phyloP scores from a whole-genome alignment of 805 yeast species.

The Candida sithepensis region DNA sequence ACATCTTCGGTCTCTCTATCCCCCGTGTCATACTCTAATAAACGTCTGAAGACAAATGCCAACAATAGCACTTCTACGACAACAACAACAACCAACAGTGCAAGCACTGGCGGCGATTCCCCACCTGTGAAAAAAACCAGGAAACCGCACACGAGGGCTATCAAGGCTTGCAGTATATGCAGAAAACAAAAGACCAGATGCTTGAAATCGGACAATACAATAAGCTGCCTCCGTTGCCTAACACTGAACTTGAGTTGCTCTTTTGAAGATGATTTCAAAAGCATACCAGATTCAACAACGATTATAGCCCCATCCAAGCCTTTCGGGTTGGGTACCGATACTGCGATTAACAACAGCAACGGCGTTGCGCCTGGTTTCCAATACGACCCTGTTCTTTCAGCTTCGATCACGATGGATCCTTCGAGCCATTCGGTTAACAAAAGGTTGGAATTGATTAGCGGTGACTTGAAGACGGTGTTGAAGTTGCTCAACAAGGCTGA shows the following conservation, averaged over 20 bases:
- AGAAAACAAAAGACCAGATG: constrained; percentile 47
- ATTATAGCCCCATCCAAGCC: not conserved
- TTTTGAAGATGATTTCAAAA: constrained; percentile 33
- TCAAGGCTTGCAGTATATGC: constrained; percentile 32
- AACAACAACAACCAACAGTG: constrained; percentile 1
- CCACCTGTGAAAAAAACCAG: constrained; percentile 11
- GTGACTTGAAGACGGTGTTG: constrained; percentile 12
- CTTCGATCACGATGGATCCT: not conserved
- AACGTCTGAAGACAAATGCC: not conserved
- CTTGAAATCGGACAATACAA: constrained; percentile 46
- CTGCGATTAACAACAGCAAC: not conserved
- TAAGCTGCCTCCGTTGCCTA: constrained; percentile 56
- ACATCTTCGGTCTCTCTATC: not conserved
- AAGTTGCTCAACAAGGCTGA: constrained; percentile 7
- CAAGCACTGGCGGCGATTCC: too few relatives aligned
- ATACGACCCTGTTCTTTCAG: not conserved
- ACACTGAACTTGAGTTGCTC: constrained; percentile 52
- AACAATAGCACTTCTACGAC: too few relatives aligned
- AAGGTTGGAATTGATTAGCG: constrained; percentile 7
- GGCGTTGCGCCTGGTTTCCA: not conserved
- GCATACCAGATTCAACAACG: not conserved
- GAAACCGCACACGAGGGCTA: constrained; percentile 21
- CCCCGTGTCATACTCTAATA: not conserved
- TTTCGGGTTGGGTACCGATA: not conserved
- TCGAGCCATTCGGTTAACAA: not conserved